A percentile compares a stretch with the other conserved stretches of the same genome.
These are phyloP conservation scores for Aspergillus novofumigatus DNA, from an alignment of 2,329 filamentous ascomycete genomes.

Conservation along the genomic window DNA sequence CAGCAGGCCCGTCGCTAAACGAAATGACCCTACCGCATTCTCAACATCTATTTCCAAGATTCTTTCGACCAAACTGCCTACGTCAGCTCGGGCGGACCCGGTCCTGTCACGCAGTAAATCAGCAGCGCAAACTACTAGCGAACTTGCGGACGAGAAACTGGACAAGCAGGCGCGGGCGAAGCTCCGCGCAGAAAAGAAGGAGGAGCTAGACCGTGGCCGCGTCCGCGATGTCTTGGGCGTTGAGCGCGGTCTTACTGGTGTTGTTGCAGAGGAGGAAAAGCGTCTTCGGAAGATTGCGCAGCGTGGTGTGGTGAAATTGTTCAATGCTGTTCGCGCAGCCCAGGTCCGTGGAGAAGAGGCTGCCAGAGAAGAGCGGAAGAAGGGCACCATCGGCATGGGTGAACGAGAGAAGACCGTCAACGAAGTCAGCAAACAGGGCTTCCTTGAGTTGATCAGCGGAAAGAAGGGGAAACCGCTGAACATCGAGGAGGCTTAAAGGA, in stretches of 20 bases:
- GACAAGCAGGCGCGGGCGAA: conserved; percentile 77
- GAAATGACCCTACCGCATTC: conserved; percentile 88
- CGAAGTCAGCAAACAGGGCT: conserved; percentile 96
- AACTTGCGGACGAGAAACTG: conserved; percentile 69
- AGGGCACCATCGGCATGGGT: conserved; percentile 72
- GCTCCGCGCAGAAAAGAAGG: conserved; percentile 73
- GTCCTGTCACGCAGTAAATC: conserved; percentile 80
- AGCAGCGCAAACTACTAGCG: conserved; percentile 67
- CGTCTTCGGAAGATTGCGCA: conserved; percentile 82
- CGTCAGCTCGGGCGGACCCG: conserved; percentile 76
- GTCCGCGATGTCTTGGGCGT: conserved; percentile 79
- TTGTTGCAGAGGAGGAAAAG: conserved; percentile 67
- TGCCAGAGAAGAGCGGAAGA: conserved; percentile 60
- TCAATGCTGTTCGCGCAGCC: conserved; percentile 89
- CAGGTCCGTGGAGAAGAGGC: conserved; percentile 85
- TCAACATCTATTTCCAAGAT: conserved; percentile 93
- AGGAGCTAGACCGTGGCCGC: conserved; percentile 77
- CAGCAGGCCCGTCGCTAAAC: conserved; percentile 53
- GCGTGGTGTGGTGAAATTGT: conserved; percentile 89
- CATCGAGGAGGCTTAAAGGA: conserved; percentile 41
- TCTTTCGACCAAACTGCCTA: conserved; percentile 80
- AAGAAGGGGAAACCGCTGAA: conserved; percentile 49
- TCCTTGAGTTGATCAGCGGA: conserved; percentile 78
- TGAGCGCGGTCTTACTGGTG: conserved; percentile 49
- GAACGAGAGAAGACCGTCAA: conserved; percentile 83